Base-by-base conservation (phyloP, 108 stramenopile genomes). In the Fragilaria crotonensis region DNA sequence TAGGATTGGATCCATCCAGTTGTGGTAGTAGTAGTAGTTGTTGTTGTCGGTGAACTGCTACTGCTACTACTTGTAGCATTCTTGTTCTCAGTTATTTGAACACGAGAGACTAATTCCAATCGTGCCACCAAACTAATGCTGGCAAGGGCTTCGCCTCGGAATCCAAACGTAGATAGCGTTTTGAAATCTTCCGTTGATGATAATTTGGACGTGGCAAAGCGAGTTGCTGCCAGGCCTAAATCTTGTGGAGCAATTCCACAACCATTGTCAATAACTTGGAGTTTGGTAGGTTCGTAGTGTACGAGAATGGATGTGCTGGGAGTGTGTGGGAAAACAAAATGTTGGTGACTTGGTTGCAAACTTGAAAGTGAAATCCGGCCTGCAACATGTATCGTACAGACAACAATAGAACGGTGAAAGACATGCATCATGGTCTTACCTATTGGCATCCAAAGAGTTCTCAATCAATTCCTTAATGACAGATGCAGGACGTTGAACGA, bases 381-480 rank as follows among this genome's bases (percentile, higher is more conserved):
- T n/a, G n/a, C n/a, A n/a, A n/a, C n/a, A n/a, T n/a, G n/a, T n/a
- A n/a, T n/a, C n/a, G n/a, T n/a, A n/a, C n/a, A n/a, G n/a, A n/a
- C n/a, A n/a, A n/a, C n/a, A n/a, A n/a, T n/a, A n/a, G n/a, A n/a
- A n/a, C n/a, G n/a, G n/a, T n/a, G n/a, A n/a, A n/a, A n/a, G n/a
- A n/a, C n/a, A n/a, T n/a, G n/a, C 62, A 0, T 60, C 32, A 60
- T 77, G 60, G 29, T 67, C 27, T 3, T 61, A 68, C 33, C 80
- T 63, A 4, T 92, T 90, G 20, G 99, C 97, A 67, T 99, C 99
- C 31, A 98, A 68, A 31, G 74, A 80, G 75, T 99, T 99, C 70
- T 99, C 99, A 30, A 99, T 30, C 2, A 99, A 61, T 74, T 99
- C 99, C 75, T 99, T 99, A 45, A 96, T 76, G 21, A 95, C 95